Base-by-base conservation (phyloP, 305 asterid species). In the Solanum chacoense region DNA sequence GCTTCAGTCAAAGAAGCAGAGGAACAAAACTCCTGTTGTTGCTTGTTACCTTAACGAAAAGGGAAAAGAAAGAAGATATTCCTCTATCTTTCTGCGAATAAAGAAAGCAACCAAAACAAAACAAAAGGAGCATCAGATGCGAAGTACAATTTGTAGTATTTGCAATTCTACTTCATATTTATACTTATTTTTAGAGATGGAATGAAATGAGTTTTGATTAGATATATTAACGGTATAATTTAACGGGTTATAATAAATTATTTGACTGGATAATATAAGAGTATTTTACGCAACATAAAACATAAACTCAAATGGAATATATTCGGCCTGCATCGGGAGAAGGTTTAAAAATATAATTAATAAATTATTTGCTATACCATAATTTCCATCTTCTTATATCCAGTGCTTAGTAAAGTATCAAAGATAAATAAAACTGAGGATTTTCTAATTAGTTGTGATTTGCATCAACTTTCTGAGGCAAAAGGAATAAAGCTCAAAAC, bases 181-280 rank as follows among this genome's bases (percentile, higher is more conserved):
- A 42, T 42, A 13, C 59, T 42, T 45, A 13, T 12, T 40, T 40
- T 42, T 42, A 80, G 16, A 14, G 37, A 38, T 26, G 9, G 4
- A 75, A 74, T 16, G 6, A 32, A 32, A 32, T 74, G 40, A 74
- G 4, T 72, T 74, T 32, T 12, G 0, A 6, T 18, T 29, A 18
- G 24, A 16, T 69, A 69, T 69, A 67, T 5, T 67, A 0, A 24
- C 0, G 0, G 1, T 12, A 72, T 7, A 29, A 72, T 29, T 72
- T 29, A 72, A 29, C 14, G 4, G 1, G 13, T 42, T 73, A 31
- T 28, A 71, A 0, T 0, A 73, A 1, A 31, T 73, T 31, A 16
- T 10, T 9, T 24, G 7, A n/a, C 0, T 0, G 1, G 0, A 65
- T 0, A 65, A 24, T 4, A 0, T 4, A 65, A 65, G 3, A 28